A percentile compares a stretch with the other conserved stretches of the same genome.
Evolutionary conservation across 1,284 basidiomycete genomes (phyloP).

Genomic region (Tilletia caries): DNA sequence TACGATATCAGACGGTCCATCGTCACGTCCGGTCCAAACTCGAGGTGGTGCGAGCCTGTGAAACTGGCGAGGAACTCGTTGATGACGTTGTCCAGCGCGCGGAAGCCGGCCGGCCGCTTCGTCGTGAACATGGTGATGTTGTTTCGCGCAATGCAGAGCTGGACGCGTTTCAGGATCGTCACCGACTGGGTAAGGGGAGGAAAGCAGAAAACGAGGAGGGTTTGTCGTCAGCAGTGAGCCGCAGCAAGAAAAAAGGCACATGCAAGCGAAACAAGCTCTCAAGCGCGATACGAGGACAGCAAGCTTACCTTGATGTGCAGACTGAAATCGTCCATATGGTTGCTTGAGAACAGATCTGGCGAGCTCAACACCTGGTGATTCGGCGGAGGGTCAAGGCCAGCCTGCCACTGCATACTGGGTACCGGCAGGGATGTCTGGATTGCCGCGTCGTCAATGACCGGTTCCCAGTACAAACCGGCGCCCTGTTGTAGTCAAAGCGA

Average conservation of each 20-base stretch:
- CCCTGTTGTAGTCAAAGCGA: neutral
- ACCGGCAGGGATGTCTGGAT: slow-evolving; percentile 20
- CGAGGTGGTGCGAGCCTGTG: slow-evolving; percentile 14
- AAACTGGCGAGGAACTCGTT: slow-evolving; percentile 20
- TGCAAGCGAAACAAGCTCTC: neutral
- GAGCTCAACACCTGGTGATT: slow-evolving; percentile 21
- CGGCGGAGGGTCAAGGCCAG: slow-evolving; percentile 16
- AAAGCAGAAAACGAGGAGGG: too few species aligned
- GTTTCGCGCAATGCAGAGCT: slow-evolving; percentile 10
- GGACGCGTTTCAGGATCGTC: neutral
- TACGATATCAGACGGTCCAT: slow-evolving; percentile 18
- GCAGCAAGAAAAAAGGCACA: neutral
- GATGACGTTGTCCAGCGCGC: slow-evolving; percentile 17
- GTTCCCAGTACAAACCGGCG: slow-evolving; percentile 17
- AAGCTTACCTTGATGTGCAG: slow-evolving; percentile 23
- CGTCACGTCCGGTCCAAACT: slow-evolving; percentile 14
- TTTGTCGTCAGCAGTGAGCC: neutral
- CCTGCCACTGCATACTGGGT: slow-evolving; percentile 17
- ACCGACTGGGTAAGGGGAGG: too few species aligned
- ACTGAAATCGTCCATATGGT: slow-evolving; percentile 26
- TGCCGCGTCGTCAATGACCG: slow-evolving; percentile 17
- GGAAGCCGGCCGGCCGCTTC: slow-evolving; percentile 15
- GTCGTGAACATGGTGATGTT: slow-evolving; percentile 11
- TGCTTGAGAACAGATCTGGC: slow-evolving; percentile 22
- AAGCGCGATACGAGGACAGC: slow-evolving; percentile 11